phyloP scores from a whole-genome alignment of 2,329 filamentous ascomycete species.

The Ophiostoma populinum region DNA sequence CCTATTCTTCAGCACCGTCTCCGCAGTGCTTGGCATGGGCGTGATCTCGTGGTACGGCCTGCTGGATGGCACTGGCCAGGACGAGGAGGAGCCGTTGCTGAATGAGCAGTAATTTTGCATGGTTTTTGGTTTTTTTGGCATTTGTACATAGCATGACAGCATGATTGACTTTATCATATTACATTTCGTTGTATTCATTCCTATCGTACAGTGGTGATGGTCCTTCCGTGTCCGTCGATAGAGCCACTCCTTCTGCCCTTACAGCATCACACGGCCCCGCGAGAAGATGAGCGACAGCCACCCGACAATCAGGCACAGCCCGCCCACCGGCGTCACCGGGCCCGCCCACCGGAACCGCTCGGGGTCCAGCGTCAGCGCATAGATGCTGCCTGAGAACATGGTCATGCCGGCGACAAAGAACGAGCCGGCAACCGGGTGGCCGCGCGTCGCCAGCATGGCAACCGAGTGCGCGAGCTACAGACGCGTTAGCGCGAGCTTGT shows the following conservation, averaged over 20 bases:
- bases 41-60: constrained; percentile 27
- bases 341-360: constrained; percentile 41
- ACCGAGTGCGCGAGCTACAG: constrained; percentile 44
- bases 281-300: constrained; percentile 30
- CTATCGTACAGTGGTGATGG: too few relatives aligned
- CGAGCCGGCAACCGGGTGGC: constrained; percentile 36
- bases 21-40: constrained; percentile 49
- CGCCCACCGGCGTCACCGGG: constrained; percentile 48
- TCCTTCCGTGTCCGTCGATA: too few relatives aligned
- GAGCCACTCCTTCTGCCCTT: too few relatives aligned
- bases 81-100: background rate
- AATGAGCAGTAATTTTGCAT: too few relatives aligned
- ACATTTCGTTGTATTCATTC: too few relatives aligned
- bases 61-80: background rate
- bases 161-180: too few relatives aligned
- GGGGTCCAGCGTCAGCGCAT: constrained; percentile 45
- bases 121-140: too few relatives aligned
- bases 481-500: background rate
- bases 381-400: constrained; percentile 49
- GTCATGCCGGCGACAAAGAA: constrained; percentile 50
- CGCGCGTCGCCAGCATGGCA: constrained; percentile 39
- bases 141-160: background rate
- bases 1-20: constrained; percentile 51
- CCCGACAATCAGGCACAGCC: constrained; percentile 45
- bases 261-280: constrained; percentile 8